These are phyloP conservation scores for Amauroascus verrucosus DNA, from an alignment of 2,329 filamentous ascomycete species.

Conservation along the genomic window DNA sequence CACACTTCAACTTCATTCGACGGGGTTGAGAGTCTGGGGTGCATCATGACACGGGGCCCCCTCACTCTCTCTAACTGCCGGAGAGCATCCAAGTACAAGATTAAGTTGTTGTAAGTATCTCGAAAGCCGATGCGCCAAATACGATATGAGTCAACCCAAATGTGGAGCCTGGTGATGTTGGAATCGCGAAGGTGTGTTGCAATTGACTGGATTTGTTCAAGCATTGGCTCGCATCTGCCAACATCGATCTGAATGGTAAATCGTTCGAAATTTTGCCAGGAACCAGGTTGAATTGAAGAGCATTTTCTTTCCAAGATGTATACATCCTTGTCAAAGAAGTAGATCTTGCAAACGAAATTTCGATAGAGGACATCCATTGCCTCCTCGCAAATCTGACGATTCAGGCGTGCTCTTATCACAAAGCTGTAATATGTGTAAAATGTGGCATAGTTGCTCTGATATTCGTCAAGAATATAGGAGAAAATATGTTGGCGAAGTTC, in stretches of 20 bases:
- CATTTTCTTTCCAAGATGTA: conserved; percentile 11
- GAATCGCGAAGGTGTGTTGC: conserved; percentile 6
- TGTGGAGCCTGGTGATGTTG: conserved; percentile 9
- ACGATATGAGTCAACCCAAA: neutral
- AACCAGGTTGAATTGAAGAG: conserved; percentile 11
- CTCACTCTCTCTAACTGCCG: conserved; percentile 11
- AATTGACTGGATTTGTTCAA: conserved; percentile 7
- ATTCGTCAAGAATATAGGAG: conserved; percentile 12
- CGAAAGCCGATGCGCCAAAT: neutral
- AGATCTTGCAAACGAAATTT: conserved; percentile 11
- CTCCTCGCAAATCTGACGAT: conserved; percentile 13
- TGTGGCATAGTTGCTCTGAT: conserved; percentile 7
- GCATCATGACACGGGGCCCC: neutral
- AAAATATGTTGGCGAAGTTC: conserved; percentile 15
- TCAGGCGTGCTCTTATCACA: conserved; percentile 7
- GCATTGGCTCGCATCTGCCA: neutral
- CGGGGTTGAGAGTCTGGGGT: neutral
- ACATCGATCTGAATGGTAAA: neutral
- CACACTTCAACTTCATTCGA: conserved; percentile 4
- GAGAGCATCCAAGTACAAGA: conserved; percentile 10
- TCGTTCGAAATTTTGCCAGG: conserved; percentile 12
- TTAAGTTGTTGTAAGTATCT: neutral
- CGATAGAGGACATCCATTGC: conserved; percentile 11
- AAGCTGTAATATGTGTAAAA: conserved; percentile 11
- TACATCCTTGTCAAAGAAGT: neutral